Conservation (phyloP, 2,329 filamentous ascomycete species). For the Fusarium bactridioides region DNA sequence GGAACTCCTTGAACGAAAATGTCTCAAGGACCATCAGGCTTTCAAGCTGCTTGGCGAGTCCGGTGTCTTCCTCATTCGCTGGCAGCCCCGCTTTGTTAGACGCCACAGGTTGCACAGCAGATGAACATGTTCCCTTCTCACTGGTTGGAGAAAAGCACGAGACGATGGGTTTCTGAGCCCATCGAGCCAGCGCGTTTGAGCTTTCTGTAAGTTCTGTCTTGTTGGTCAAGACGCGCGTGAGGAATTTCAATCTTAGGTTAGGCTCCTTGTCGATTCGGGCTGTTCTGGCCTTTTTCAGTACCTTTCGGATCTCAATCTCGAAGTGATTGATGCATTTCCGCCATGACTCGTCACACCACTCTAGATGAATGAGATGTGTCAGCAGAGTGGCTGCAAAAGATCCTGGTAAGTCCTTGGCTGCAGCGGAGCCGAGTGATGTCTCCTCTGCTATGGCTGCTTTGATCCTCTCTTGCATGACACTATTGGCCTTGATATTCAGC, state of each 20-base stretch:
- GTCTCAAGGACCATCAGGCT: constrained; percentile 1
- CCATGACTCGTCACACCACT: not conserved
- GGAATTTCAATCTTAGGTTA: not conserved
- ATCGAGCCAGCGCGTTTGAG: not conserved
- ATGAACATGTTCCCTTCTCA: not conserved
- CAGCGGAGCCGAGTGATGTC: not conserved
- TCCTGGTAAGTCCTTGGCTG: not conserved
- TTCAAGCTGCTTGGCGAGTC: not conserved
- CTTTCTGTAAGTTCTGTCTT: not conserved
- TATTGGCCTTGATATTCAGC: not conserved
- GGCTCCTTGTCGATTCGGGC: not conserved
- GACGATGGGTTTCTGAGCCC: not conserved
- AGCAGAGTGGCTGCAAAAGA: not conserved
- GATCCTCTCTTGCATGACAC: not conserved
- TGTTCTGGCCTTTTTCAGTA: not conserved
- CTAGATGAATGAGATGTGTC: not conserved
- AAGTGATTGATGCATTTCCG: not conserved
- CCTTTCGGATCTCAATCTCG: not conserved
- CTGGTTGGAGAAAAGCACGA: not conserved
- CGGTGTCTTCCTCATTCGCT: not conserved
- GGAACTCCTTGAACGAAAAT: constrained; percentile 8
- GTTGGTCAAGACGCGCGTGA: not conserved
- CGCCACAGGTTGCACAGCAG: not conserved
- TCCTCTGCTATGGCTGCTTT: not conserved
- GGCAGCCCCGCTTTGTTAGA: not conserved